Base-by-base conservation (phyloP, 2,329 filamentous ascomycete genomes). In the Shiraia sp. region DNA sequence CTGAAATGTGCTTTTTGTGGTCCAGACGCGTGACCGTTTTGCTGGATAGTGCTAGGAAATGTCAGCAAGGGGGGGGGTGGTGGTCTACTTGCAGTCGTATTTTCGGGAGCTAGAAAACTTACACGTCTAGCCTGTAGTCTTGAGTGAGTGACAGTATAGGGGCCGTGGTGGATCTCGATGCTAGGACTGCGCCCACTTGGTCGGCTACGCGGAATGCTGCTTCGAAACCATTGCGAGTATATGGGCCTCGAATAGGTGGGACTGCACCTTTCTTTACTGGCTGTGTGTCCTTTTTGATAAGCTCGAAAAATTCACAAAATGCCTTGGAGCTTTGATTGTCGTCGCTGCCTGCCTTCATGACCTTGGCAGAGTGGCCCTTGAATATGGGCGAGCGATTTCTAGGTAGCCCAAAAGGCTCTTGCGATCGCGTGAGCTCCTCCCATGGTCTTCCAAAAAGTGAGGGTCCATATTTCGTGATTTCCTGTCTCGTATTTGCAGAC, bases 51-150 rank as follows among this genome's bases (percentile, higher is more conserved):
- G 14, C 28, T 35, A 13, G 8, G 19, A 22, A 22, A 22, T 22
- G 23, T 22, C 2, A 22, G 30, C 16, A 7, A n/a, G 6, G 17
- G 15, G 6, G 8, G 2, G 6, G 12, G 14, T n/a, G 9, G n/a
- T 22, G 8, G 4, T 22, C 19, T 22, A 8, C 19, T 22, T 22
- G 19, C 19, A 22, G 19, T 22, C 8, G 4, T 22, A 22, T 22
- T 22, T 22, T 8, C 19, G 19, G 19, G 8, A 22, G 19, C 8
- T 26, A 0, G 13, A 8, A 16, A n/a, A 34, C 40, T 31, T 42
- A 47, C 42, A 50, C 30, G 33, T 41, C 32, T 9, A 53, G 10
- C 19, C 28, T 33, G 23, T 34, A 28, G 16, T 51, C 40, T 17
- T 17, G 15, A 6, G 19, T n/a, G 14, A 49, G 15, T 15, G 24